Base-by-base conservation (phyloP, 2,329 filamentous ascomycete genomes). In the Camptophora hylomeconis region DNA sequence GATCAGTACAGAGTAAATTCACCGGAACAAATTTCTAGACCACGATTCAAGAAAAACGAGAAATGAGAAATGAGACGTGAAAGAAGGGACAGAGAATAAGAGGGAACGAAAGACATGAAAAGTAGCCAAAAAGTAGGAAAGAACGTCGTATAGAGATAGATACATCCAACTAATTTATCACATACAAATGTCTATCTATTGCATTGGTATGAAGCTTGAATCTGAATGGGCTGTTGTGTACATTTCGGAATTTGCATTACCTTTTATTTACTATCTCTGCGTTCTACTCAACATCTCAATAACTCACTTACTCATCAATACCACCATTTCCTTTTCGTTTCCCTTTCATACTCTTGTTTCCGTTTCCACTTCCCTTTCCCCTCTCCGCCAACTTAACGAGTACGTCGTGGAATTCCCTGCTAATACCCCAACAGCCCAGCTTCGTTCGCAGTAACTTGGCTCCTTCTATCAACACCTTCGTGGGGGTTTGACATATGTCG, bases 401-500 rank as follows among this genome's bases (percentile, higher is more conserved):
- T 16, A 52, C 48, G 12, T 47, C 43, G 22, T 47, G 41, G 14
- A 48, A 51, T 27, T 42, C 44, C 31, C 47, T 48, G 7, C 53
- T 53, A 16, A 52, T 40, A 9, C 52, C 50, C 54, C 54, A 58
- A 3, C 52, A 49, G 7, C 37, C 23, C 7, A 44, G 24, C 12
- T 20, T 12, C 2, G 37, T 38, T 12, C 39, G 25, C 20, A 44
- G 21, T 15, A 42, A 17, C 25, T 42, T 42, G 9, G 35, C 37
- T 2, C 39, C 41, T 31, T 44, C 41, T 5, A 38, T 24, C 17
- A 44, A 16, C 3, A 44, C 39, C 20, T 41, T 39, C 17, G 36
- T 32, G 5, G 39, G 37, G 7, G 38, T 28, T 23, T 40, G 33
- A 29, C 37, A 41, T 15, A 44, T 40, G 20, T 70, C 60, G 1